Evolutionary conservation across 257 asterid genomes (phyloP).

Genomic region (Petrea volubilis): DNA sequence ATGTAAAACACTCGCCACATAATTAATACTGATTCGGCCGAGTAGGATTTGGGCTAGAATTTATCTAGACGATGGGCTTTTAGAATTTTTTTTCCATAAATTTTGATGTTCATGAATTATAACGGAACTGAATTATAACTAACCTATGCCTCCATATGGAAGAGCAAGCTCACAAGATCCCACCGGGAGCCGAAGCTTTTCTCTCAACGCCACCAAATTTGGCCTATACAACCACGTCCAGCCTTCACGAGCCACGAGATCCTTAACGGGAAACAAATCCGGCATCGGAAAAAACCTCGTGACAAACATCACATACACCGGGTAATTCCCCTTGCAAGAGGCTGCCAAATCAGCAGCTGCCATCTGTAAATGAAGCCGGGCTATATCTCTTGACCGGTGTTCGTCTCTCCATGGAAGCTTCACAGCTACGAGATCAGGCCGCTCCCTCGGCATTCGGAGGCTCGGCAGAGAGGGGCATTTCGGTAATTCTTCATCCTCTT

Average conservation of each 20-base stretch:
- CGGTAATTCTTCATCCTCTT: conserved; percentile 63
- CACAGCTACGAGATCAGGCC: conserved; percentile 63
- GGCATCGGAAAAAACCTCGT: conserved; percentile 68
- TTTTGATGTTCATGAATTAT: too few species aligned
- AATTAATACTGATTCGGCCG: too few species aligned
- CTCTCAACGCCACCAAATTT: conserved; percentile 37
- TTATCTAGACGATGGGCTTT: too few species aligned
- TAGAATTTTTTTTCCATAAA: too few species aligned
- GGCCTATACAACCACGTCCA: conserved; percentile 64
- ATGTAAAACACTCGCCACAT: too few species aligned
- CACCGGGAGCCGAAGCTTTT: conserved; percentile 63
- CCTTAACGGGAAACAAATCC: conserved; percentile 59
- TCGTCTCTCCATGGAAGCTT: conserved; percentile 76
- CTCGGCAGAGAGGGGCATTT: conserved; percentile 67
- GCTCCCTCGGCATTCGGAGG: conserved; percentile 39
- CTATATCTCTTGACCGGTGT: conserved; percentile 82
- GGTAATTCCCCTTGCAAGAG: conserved; percentile 54
- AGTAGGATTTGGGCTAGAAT: too few species aligned
- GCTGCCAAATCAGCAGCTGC: conserved; percentile 64
- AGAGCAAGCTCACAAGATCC: conserved; percentile 91
- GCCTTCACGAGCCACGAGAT: conserved; percentile 49
- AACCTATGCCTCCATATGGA: conserved; percentile 63
- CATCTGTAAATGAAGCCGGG: conserved; percentile 72
- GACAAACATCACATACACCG: conserved; percentile 51
- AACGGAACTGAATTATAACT: too few species aligned